Conservation (phyloP, 768 basidiomycete genomes). For the Podaxis pistillaris region DNA sequence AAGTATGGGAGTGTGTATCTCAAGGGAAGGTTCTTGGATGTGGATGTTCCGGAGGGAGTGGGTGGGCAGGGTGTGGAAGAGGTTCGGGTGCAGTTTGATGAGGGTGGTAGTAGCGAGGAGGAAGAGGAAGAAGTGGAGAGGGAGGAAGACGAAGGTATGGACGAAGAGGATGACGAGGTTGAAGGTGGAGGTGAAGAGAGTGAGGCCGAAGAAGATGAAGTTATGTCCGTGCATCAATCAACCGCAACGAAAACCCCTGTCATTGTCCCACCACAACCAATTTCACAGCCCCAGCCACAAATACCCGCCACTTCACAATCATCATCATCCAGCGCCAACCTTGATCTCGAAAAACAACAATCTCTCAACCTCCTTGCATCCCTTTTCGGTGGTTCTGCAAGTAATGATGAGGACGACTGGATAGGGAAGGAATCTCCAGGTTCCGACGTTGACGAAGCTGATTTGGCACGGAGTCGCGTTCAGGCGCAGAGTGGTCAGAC, state of each 20-base stretch:
- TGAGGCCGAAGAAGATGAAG: slow-evolving; percentile 15
- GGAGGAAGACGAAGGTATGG: slow-evolving; percentile 18
- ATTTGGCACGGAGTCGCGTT: slow-evolving; percentile 24
- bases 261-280: not conserved
- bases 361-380: slow-evolving; percentile 48
- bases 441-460: slow-evolving; percentile 52
- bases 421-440: slow-evolving; percentile 54
- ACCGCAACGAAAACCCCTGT: not conserved
- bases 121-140: slow-evolving; percentile 5
- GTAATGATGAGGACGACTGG: slow-evolving; percentile 49
- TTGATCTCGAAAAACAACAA: slow-evolving; percentile 40
- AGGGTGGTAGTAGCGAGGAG: slow-evolving; percentile 8
- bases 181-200: slow-evolving; percentile 14
- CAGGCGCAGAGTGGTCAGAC: slow-evolving; percentile 21
- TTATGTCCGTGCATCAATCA: not conserved
- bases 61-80: slow-evolving; percentile 16
- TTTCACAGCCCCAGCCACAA: not conserved
- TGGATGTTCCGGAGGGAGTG: slow-evolving; percentile 27
- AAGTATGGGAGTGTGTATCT: slow-evolving; percentile 69
- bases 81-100: slow-evolving; percentile 15
- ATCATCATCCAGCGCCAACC: slow-evolving; percentile 8
- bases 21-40: slow-evolving; percentile 66
- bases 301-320: slow-evolving; percentile 1
- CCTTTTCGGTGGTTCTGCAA: slow-evolving; percentile 44
- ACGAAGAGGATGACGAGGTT: slow-evolving; percentile 6